phyloP scores from a whole-genome alignment of 129 eudicot species.

The Artemisia argyi region DNA sequence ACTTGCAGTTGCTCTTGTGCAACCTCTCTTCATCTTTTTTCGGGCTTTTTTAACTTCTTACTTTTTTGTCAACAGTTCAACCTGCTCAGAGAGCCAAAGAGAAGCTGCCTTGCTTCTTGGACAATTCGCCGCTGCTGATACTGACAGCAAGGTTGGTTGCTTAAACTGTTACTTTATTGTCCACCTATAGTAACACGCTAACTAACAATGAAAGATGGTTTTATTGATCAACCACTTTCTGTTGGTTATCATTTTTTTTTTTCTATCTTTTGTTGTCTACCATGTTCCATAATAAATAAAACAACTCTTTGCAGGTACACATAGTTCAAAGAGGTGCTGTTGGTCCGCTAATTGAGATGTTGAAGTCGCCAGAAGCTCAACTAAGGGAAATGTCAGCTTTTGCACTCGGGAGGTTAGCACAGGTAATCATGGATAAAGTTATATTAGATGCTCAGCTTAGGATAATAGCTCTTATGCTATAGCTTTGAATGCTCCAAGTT shows the following conservation, averaged over 20 bases:
- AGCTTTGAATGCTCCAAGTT: not conserved
- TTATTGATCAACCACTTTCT: not conserved
- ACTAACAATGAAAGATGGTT: too few species aligned
- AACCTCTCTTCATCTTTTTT: not conserved
- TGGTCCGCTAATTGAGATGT: slow-evolving; percentile 80
- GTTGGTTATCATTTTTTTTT: slow-evolving; percentile 3
- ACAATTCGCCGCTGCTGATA: slow-evolving; percentile 95
- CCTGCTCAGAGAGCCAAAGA: slow-evolving; percentile 91
- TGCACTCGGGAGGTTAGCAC: slow-evolving; percentile 97
- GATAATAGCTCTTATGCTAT: not conserved
- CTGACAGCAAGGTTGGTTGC: slow-evolving; percentile 95
- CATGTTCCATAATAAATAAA: not conserved
- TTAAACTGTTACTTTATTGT: slow-evolving; percentile 8
- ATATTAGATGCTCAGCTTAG: not conserved
- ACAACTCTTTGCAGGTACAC: slow-evolving; percentile 62
- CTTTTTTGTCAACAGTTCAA: slow-evolving; percentile 49
- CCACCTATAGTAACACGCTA: not conserved
- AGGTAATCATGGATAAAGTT: slow-evolving; percentile 43
- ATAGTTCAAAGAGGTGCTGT: slow-evolving; percentile 99
- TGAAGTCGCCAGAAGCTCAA: slow-evolving; percentile 72
- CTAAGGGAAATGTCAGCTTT: slow-evolving; percentile 94
- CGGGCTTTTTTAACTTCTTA: not conserved
- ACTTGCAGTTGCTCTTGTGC: slow-evolving; percentile 8
- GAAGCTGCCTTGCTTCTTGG: slow-evolving; percentile 99
- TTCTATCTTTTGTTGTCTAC: not conserved